Conservation (phyloP, 106 monocot genomes). For the Dendrobium huoshanense region DNA sequence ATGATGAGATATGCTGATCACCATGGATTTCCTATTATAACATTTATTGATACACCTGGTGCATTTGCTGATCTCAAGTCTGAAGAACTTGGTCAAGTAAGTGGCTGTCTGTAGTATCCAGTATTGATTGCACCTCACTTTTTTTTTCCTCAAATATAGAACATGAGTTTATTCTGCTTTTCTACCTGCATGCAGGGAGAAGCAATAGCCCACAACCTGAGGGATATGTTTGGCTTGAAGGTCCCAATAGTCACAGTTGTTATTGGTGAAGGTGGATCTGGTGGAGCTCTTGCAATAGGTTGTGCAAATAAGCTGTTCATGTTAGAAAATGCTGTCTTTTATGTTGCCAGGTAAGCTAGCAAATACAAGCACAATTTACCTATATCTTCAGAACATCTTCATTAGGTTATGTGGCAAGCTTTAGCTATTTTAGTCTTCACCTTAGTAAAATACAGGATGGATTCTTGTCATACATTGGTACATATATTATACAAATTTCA, state of each 20-base stretch:
- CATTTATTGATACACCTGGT: conserved; percentile 91
- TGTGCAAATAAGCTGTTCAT: conserved; percentile 89
- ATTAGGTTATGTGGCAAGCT: neutral
- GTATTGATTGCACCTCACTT: too few species aligned
- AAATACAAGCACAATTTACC: neutral
- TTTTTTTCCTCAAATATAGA: too few species aligned
- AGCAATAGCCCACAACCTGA: conserved; percentile 82
- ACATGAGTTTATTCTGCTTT: neutral
- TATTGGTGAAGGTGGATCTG: conserved; percentile 97
- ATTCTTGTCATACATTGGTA: neutral
- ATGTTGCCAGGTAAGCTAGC: conserved; percentile 72
- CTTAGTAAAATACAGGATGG: neutral
- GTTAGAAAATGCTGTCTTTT: conserved; percentile 89
- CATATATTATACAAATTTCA: too few species aligned
- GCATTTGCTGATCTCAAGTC: conserved; percentile 95
- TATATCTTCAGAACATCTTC: neutral
- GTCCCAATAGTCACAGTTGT: conserved; percentile 83
- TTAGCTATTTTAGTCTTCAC: neutral
- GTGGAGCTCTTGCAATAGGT: conserved; percentile 94
- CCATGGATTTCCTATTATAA: conserved; percentile 86
- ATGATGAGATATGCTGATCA: conserved; percentile 93
- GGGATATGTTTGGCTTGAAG: conserved; percentile 82
- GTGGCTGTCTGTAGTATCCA: neutral
- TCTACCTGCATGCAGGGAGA: conserved; percentile 51
- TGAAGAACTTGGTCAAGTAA: conserved; percentile 90